Evolutionary conservation across 169 alveolate genomes (phyloP), one percentile per base, ranked within the genome.

Genomic region (Perkinsus chesapeaki): DNA sequence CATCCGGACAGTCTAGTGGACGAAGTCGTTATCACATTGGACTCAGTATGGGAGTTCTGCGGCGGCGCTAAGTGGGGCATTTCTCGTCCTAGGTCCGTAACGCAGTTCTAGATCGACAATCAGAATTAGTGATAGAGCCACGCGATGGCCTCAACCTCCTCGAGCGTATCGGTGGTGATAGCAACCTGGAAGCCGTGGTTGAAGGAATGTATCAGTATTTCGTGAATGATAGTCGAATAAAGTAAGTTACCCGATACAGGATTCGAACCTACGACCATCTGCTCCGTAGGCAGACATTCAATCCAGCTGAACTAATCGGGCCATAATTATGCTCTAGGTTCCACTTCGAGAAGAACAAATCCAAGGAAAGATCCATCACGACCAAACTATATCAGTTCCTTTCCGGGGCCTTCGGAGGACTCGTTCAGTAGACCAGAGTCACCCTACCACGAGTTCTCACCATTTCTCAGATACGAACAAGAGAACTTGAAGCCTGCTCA

Each of bases 301-400:
- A 60, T 60, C 82, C 82, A 60, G 82, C 82, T 60, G 82, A 60
- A 60, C 82, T 60, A 60, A 60, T 60, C 82, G 82, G 82, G 82
- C 82, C 27, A 1, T 60, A 34, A 60, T 3, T 60, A 34, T 7
- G 82, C 27, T 60, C 27, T 16, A 60, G 82, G 23, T 60, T 60
- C 82, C 31, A 60, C 82, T 60, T 60, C 31, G 82, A 7, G 12
- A 60, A 60, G 31, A 60, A 60, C 82, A 60, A 60, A 60, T 27
- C 82, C 12, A 60, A 60, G 82, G 82, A 60, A 60, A 1, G 82
- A 5, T 60, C 82, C 23, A 60, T 60, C 3, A 60, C 82, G 3
- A 60, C 82, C 12, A 60, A 60, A 60, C 82, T 60, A 27, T 23
- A 60, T 60, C 82, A 60, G 31, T 60, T 60, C 82, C 82, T 60